A percentile compares a stretch with the other conserved stretches of the same genome.
These are phyloP conservation scores for Marasmius oreades DNA, from an alignment of 1,284 basidiomycete genomes.

Conservation along the genomic window DNA sequence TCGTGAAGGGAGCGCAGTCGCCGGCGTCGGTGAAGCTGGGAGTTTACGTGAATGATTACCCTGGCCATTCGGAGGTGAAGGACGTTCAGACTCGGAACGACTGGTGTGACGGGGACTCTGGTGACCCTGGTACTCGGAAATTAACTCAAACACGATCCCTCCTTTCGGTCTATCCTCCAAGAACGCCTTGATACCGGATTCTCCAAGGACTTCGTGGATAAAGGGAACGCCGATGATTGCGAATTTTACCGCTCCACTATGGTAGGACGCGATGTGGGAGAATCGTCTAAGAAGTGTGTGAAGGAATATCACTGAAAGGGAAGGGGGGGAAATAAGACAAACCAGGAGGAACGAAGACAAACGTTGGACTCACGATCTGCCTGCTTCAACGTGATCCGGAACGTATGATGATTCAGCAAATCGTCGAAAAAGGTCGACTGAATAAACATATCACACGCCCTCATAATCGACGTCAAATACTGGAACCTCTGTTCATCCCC, in stretches of 20 bases:
- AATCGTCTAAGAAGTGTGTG: conserved; percentile 12
- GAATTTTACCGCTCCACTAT: conserved; percentile 12
- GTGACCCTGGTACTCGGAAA: background rate
- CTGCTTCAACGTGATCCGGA: conserved; percentile 6
- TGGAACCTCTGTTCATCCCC: conserved; percentile 1
- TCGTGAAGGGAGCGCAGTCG: background rate
- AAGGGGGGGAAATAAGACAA: background rate
- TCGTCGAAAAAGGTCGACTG: conserved; percentile 14
- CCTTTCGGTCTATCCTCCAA: background rate
- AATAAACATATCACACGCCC: conserved; percentile 12
- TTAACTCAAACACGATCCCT: conserved; percentile 4
- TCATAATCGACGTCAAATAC: conserved; percentile 10
- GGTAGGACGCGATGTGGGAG: conserved; percentile 12
- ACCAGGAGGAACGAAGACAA: background rate
- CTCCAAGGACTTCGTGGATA: conserved; percentile 8
- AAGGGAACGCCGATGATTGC: conserved; percentile 11
- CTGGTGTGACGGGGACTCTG: background rate
- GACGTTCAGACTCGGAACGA: too few species aligned
- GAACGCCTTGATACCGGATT: background rate
- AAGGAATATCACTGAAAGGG: conserved; percentile 9
- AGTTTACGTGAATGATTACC: too few species aligned
- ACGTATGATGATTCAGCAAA: conserved; percentile 7
- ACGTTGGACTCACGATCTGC: conserved; percentile 9
- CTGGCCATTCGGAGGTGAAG: too few species aligned
- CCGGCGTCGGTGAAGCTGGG: too few species aligned